These are phyloP conservation scores for Cinnamomum micranthum DNA, from an alignment of 164 flowering plant species.

Conservation along the genomic window DNA sequence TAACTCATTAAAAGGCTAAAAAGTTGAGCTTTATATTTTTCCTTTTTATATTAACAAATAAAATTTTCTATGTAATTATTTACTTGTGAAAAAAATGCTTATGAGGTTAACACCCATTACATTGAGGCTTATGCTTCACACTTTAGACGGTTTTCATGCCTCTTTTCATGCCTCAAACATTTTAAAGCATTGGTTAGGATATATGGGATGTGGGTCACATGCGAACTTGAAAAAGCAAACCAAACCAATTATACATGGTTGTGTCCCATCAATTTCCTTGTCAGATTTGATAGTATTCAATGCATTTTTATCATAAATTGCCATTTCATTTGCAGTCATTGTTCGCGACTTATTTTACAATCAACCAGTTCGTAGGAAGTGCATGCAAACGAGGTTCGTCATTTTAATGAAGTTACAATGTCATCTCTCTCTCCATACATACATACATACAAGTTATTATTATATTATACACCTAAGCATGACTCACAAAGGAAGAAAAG, in stretches of 20 bases:
- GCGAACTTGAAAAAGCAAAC: not conserved
- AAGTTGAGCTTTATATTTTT: too few species aligned
- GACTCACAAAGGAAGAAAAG: not conserved
- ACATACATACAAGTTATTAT: not conserved
- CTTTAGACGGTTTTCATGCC: too few species aligned
- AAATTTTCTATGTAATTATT: too few species aligned
- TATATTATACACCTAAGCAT: not conserved
- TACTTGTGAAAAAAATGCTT: too few species aligned
- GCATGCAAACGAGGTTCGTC: slow-evolving; percentile 71
- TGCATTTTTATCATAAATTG: not conserved
- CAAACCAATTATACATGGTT: not conserved
- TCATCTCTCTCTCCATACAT: not conserved
- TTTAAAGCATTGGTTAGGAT: not conserved
- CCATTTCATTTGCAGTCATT: slow-evolving; percentile 43
- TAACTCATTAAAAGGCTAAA: too few species aligned
- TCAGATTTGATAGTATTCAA: not conserved
- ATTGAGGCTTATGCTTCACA: too few species aligned
- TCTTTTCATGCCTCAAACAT: too few species aligned
- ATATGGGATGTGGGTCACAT: not conserved
- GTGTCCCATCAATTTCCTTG: not conserved
- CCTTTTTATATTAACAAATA: too few species aligned
- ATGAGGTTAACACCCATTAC: too few species aligned
- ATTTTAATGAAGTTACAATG: slow-evolving; percentile 4
- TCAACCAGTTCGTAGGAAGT: slow-evolving; percentile 92
- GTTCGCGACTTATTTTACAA: slow-evolving; percentile 92